A percentile compares a stretch with the other conserved stretches of the same genome.
Conservation (phyloP, 163 green algal species). For the Scenedesmus sp. region DNA sequence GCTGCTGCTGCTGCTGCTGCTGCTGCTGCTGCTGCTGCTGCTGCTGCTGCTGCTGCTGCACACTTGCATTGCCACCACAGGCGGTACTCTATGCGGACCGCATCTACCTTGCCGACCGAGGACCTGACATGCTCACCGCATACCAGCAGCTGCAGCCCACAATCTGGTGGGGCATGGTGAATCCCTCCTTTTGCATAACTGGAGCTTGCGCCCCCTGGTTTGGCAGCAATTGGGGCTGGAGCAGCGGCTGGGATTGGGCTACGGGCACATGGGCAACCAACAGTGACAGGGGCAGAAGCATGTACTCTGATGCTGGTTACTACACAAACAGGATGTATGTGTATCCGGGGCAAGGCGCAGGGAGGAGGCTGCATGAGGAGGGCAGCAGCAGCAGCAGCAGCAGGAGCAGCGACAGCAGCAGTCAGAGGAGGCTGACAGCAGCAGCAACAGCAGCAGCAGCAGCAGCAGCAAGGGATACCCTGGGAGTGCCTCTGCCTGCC, state of each 20-base stretch:
- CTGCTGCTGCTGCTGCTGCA: background rate
- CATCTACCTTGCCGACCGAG: too few relatives aligned
- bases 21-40: slow-evolving; percentile 1
- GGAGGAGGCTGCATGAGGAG: too few relatives aligned
- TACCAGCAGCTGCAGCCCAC: too few relatives aligned
- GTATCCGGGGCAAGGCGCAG: background rate
- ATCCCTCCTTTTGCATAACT: background rate
- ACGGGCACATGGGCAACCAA: too few relatives aligned
- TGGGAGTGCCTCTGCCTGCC: background rate
- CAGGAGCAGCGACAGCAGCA: background rate
- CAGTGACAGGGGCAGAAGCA: too few relatives aligned
- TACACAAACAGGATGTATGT: too few relatives aligned
- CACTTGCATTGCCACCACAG: background rate
- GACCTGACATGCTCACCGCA: too few relatives aligned
- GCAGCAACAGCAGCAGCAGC: slow-evolving; percentile 18
- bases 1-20: background rate
- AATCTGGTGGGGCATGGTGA: slow-evolving; percentile 43
- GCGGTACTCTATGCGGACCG: too few relatives aligned
- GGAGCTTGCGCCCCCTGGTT: slow-evolving; percentile 30
- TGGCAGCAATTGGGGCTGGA: slow-evolving; percentile 11
- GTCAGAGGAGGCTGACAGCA: background rate
- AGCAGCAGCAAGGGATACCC: slow-evolving; percentile 4
- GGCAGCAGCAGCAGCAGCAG: slow-evolving; percentile 2
- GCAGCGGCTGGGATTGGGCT: background rate
- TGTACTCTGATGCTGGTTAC: too few relatives aligned